A percentile compares a stretch with the other conserved stretches of the same genome.
These are phyloP conservation scores for Monilinia fructigena DNA, from an alignment of 2,329 filamentous ascomycete genomes.

Conservation along the genomic window DNA sequence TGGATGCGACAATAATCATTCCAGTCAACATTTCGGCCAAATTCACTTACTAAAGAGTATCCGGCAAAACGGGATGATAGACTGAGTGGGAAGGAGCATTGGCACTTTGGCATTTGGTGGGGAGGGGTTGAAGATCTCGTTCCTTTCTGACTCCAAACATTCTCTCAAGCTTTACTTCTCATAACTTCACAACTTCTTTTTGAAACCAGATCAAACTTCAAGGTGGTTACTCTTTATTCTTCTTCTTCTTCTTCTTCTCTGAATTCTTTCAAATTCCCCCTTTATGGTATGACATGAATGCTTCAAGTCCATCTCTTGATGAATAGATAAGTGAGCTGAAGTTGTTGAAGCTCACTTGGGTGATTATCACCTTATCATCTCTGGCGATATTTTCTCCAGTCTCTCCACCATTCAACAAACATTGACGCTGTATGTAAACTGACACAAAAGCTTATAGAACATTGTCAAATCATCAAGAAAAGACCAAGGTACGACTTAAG, in stretches of 20 bases:
- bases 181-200: not conserved
- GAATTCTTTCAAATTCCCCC: not conserved
- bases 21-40: conserved; percentile 13
- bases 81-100: conserved; percentile 21
- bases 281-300: not conserved
- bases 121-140: conserved; percentile 23
- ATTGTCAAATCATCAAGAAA: conserved; percentile 22
- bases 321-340: not conserved
- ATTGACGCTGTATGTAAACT: conserved; percentile 28
- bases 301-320: conserved; percentile 14
- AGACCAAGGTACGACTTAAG: conserved; percentile 25
- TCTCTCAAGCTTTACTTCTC: conserved; percentile 18
- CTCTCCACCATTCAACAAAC: conserved; percentile 18
- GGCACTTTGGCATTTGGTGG: conserved; percentile 19
- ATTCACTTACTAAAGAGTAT: conserved; percentile 16
- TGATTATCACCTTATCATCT: conserved; percentile 27
- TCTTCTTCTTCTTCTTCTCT: not conserved
- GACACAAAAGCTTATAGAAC: conserved; percentile 26
- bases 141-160: conserved; percentile 17
- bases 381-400: conserved; percentile 27
- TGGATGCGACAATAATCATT: not conserved
- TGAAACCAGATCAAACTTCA: not conserved
- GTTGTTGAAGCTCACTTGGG: conserved; percentile 26
- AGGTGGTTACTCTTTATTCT: not conserved
- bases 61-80: conserved; percentile 14